A percentile compares a stretch with the other conserved stretches of the same genome.
phyloP scores from a whole-genome alignment of 2,329 filamentous ascomycete genomes.

The Stagonosporopsis vannaccii region DNA sequence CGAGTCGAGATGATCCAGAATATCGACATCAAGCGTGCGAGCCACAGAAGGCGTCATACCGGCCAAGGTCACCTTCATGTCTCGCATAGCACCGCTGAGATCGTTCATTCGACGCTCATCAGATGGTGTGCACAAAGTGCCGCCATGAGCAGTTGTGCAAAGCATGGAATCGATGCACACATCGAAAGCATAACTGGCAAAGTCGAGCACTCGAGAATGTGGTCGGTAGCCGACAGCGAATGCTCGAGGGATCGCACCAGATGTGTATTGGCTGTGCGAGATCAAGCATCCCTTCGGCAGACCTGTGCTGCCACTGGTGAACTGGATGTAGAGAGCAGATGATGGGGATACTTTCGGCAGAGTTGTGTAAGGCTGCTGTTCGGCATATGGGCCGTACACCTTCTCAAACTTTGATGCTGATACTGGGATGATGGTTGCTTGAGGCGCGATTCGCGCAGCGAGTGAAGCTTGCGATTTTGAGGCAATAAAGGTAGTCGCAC shows the following conservation, averaged over 20 bases:
- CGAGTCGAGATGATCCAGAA: conserved; percentile 52
- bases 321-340: conserved; percentile 44
- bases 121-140: conserved; percentile 47
- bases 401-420: conserved; percentile 43
- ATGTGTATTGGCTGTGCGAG: conserved; percentile 45
- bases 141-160: conserved; percentile 43
- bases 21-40: conserved; percentile 47
- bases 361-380: conserved; percentile 37
- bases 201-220: conserved; percentile 46
- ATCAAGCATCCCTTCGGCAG: conserved; percentile 46
- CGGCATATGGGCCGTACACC: conserved; percentile 36
- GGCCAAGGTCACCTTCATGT: conserved; percentile 44
- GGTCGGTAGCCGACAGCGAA: conserved; percentile 42
- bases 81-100: conserved; percentile 51
- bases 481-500: conserved; percentile 37
- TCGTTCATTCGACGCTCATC: conserved; percentile 59
- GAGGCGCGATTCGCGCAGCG: conserved; percentile 38
- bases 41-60: conserved; percentile 50
- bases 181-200: conserved; percentile 50
- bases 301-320: conserved; percentile 48
- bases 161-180: conserved; percentile 48
- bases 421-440: conserved; percentile 43
- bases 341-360: conserved; percentile 37
- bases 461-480: conserved; percentile 41
- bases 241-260: conserved; percentile 45